A percentile compares a stretch with the other conserved stretches of the same genome.
phyloP scores from a whole-genome alignment of 2,329 filamentous ascomycete genomes.

The Phyllosticta citrichinensis region DNA sequence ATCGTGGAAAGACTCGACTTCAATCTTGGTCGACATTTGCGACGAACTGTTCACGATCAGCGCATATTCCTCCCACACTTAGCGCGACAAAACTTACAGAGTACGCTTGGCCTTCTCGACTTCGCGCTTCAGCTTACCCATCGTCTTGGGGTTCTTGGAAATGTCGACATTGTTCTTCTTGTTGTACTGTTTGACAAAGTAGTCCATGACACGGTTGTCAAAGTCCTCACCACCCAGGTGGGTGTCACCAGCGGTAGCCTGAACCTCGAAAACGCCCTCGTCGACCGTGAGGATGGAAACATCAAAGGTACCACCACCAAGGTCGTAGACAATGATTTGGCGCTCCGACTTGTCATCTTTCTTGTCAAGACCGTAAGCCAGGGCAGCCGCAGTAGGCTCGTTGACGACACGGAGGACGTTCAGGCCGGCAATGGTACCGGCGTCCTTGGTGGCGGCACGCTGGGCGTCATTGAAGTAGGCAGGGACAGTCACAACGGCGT shows the following conservation, averaged over 20 bases:
- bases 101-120: slow-evolving; percentile 99
- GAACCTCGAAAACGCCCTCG: slow-evolving; percentile 84
- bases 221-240: slow-evolving; percentile 98
- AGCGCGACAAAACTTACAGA: slow-evolving; percentile 35
- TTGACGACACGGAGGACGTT: slow-evolving; percentile 95
- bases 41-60: slow-evolving; percentile 43
- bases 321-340: slow-evolving; percentile 33
- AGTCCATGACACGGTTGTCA: slow-evolving; percentile 92
- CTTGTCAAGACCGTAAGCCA: slow-evolving; percentile 71
- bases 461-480: slow-evolving; percentile 99
- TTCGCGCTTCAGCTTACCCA: slow-evolving; percentile 99
- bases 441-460: slow-evolving; percentile 93
- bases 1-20: slow-evolving; percentile 95
- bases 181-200: slow-evolving; percentile 97
- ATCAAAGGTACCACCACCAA: slow-evolving; percentile 35
- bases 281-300: slow-evolving; percentile 45
- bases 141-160: slow-evolving; percentile 90
- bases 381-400: slow-evolving; percentile 90
- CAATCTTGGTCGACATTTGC: slow-evolving; percentile 85
- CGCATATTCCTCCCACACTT: background rate
- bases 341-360: slow-evolving; percentile 26
- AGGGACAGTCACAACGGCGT: slow-evolving; percentile 87
- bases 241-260: slow-evolving; percentile 92
- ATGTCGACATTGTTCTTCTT: slow-evolving; percentile 93
- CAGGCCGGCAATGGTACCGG: slow-evolving; percentile 80